Conservation (phyloP, 2,329 filamentous ascomycete genomes). For the Periconia sp. region DNA sequence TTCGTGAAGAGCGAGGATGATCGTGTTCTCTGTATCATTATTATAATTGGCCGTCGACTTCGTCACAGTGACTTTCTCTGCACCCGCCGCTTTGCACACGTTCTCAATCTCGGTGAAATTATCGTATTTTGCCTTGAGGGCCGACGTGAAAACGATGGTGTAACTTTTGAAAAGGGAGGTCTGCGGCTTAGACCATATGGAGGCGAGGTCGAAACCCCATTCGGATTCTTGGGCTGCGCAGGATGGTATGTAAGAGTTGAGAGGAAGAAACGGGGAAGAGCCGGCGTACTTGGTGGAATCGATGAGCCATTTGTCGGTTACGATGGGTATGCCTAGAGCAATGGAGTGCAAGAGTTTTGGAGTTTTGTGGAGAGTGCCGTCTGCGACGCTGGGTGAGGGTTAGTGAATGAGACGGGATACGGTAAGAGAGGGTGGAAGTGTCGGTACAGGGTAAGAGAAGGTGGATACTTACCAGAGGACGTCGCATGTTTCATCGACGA, state of each 20-base stretch:
- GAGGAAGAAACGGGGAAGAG: slow-evolving; percentile 36
- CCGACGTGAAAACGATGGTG: slow-evolving; percentile 52
- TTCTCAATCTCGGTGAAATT: slow-evolving; percentile 43
- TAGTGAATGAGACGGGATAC: slow-evolving; percentile 10
- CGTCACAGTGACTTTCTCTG: slow-evolving; percentile 29
- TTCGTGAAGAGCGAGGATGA: slow-evolving; percentile 44
- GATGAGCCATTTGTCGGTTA: slow-evolving; percentile 51
- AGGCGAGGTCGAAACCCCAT: slow-evolving; percentile 41
- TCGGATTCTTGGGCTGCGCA: slow-evolving; percentile 39
- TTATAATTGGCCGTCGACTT: slow-evolving; percentile 23
- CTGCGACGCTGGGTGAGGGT: slow-evolving; percentile 37
- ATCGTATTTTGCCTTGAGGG: slow-evolving; percentile 35
- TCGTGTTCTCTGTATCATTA: slow-evolving; percentile 16
- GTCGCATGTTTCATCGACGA: slow-evolving; percentile 35
- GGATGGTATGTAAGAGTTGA: slow-evolving; percentile 36
- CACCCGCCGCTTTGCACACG: slow-evolving; percentile 44
- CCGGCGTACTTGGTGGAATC: slow-evolving; percentile 39
- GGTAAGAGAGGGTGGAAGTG: not conserved
- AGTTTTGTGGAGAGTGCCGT: slow-evolving; percentile 45
- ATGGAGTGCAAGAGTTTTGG: slow-evolving; percentile 50
- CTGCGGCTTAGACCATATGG: slow-evolving; percentile 36
- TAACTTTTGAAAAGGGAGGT: slow-evolving; percentile 52
- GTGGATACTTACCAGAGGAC: slow-evolving; percentile 32
- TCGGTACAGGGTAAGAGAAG: not conserved
- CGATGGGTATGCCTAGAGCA: slow-evolving; percentile 47